Base-by-base conservation (phyloP, 1,284 basidiomycete genomes). In the Sporisorium iseilematis-ciliati region DNA sequence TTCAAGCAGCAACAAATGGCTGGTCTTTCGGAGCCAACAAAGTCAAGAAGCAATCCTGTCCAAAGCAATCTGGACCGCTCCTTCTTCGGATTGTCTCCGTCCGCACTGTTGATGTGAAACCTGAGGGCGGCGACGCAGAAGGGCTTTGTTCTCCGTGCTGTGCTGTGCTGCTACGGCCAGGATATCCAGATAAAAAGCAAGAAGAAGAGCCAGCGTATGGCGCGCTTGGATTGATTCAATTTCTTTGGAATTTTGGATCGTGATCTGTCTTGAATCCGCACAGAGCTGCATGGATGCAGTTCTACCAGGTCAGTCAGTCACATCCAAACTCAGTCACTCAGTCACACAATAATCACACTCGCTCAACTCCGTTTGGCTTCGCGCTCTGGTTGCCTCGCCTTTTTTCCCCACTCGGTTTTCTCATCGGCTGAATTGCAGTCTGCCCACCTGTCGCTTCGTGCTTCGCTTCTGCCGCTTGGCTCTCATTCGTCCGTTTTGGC, bases 401-500 rank as follows among this genome's bases (percentile, higher is more conserved):
- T 29, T 31, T 31, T 48, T 31, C 48, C 48, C 48, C 48, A 49
- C n/a, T 29, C 26, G 12, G 43, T 26, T 29, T 18, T 23, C 18
- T 18, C 8, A 7, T 29, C 26, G 48, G 29, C 48, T 31, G 46
- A 49, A 46, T 16, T 29, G 23, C 14, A 48, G 43, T 23, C 43
- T 23, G 43, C 45, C 25, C 16, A 5, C 25, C 45, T 45, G 12
- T 45, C 45, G 45, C 45, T n/a, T n/a, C n/a, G n/a, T n/a, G n/a
- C n/a, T 46, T 46, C 45, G 45, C 45, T 48, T 48, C 46, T 29
- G 29, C 16, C 26, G 16, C 46, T 29, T 25, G 18, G 16, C 26
- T 11, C 33, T 40, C 50, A 52, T 52, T 52, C 50, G 35, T 52
- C 50, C 20, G 50, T 25, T 51, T 45, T 35, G 29, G 31, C 33